Evolutionary conservation across 2,329 filamentous ascomycete genomes (phyloP).

Genomic region (Cyanodermella asteris): DNA sequence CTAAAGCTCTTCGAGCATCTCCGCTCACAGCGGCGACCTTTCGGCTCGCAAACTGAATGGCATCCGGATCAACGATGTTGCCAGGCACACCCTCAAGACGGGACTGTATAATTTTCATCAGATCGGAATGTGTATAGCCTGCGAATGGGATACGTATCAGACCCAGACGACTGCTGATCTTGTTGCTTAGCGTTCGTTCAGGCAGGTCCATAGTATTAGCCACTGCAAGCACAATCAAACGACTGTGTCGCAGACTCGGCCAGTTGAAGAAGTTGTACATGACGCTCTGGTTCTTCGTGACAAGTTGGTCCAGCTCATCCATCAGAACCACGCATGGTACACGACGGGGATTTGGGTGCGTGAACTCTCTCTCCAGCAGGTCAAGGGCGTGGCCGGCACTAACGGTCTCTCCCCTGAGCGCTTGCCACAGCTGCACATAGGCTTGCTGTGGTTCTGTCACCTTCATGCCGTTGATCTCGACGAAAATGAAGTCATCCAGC

Average conservation of each 20-base stretch:
- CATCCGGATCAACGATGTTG: conserved; percentile 77
- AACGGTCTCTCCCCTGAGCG: conserved; percentile 77
- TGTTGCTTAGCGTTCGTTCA: conserved; percentile 89
- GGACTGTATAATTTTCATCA: conserved; percentile 95
- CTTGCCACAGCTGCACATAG: conserved; percentile 89
- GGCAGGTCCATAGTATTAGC: conserved; percentile 98
- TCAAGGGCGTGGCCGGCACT: conserved; percentile 81
- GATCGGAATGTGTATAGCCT: conserved; percentile 87
- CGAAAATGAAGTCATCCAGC: conserved; percentile 94
- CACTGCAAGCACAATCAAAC: conserved; percentile 86
- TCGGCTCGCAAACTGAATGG: conserved; percentile 83
- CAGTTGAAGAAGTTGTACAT: conserved; percentile 99
- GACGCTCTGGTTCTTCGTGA: conserved; percentile 96
- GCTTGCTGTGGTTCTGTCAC: conserved; percentile 95
- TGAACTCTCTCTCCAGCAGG: conserved; percentile 80
- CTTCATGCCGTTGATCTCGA: conserved; percentile 99
- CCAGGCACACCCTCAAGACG: conserved; percentile 72
- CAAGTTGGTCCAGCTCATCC: conserved; percentile 94
- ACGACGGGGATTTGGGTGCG: conserved; percentile 66
- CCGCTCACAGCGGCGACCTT: conserved; percentile 95
- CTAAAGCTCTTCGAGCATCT: conserved; percentile 74
- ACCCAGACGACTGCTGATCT: conserved; percentile 78
- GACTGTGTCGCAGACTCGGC: conserved; percentile 76
- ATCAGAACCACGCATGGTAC: conserved; percentile 93
- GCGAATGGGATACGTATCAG: conserved; percentile 91